phyloP scores from a whole-genome alignment of 768 basidiomycete genomes.

The Rhizopogon roseolus region DNA sequence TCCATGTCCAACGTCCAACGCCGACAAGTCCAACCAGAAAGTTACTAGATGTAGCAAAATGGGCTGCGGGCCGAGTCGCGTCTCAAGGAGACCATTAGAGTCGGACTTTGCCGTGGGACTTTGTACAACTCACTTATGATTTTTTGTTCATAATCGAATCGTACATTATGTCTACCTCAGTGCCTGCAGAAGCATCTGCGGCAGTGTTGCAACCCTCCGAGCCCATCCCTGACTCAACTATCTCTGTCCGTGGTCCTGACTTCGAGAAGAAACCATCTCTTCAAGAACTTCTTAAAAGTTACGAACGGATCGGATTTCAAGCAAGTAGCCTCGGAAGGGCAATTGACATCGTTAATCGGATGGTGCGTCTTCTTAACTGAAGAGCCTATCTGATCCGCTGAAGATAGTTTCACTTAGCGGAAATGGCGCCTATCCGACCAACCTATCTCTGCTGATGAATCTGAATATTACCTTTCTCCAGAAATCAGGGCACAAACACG shows the following conservation, averaged over 20 bases:
- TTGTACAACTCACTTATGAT: neutral
- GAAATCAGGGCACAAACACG: conserved; percentile 64
- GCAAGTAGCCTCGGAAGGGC: conserved; percentile 90
- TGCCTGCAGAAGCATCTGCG: conserved; percentile 61
- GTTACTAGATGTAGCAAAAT: neutral
- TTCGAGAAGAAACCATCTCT: conserved; percentile 70
- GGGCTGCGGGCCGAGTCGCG: neutral
- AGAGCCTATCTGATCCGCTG: neutral
- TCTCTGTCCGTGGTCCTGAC: conserved; percentile 83
- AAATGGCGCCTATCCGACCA: conserved; percentile 89
- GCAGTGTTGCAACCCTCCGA: conserved; percentile 78
- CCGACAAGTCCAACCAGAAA: neutral
- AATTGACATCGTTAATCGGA: conserved; percentile 86
- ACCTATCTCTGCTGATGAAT: conserved; percentile 63
- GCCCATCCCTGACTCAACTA: conserved; percentile 56
- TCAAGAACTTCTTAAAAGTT: conserved; percentile 66
- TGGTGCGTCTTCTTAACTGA: conserved; percentile 48
- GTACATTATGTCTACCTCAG: conserved; percentile 10
- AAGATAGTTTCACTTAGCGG: conserved; percentile 42
- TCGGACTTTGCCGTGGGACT: conserved; percentile 23
- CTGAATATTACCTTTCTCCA: conserved; percentile 56
- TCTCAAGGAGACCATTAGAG: neutral
- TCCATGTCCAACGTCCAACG: neutral
- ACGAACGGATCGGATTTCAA: conserved; percentile 94
- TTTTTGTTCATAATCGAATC: conserved; percentile 3